Conservation (phyloP, 2,329 filamentous ascomycete genomes). For the Fusarium liriodendri region DNA sequence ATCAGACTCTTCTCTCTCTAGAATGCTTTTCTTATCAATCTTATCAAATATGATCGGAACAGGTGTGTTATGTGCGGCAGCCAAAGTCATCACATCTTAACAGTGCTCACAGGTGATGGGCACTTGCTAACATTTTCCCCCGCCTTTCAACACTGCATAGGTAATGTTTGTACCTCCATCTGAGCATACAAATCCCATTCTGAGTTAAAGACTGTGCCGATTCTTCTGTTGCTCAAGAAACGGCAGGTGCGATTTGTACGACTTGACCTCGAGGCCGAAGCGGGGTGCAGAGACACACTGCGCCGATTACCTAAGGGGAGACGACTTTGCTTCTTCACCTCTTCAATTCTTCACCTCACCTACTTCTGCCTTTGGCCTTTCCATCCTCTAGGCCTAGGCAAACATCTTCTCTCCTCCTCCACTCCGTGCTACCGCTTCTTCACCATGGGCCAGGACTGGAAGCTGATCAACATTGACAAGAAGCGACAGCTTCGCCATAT, state of each 20-base stretch:
- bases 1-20: background rate
- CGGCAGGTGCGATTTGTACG: background rate
- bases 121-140: background rate
- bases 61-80: background rate
- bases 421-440: background rate
- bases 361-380: background rate
- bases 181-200: background rate
- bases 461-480: slow-evolving; percentile 14
- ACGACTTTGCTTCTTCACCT: background rate
- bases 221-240: background rate
- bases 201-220: background rate
- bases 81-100: background rate
- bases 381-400: background rate
- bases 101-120: background rate
- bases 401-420: background rate
- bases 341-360: background rate
- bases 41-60: background rate
- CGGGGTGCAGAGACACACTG: background rate
- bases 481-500: background rate
- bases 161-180: background rate
- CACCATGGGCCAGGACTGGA: slow-evolving; percentile 17
- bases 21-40: background rate
- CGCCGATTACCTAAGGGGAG: background rate
- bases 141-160: background rate
- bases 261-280: background rate